Evolutionary conservation across 1,284 basidiomycete species (phyloP).

Genomic region (Cryptococcus wingfieldii): DNA sequence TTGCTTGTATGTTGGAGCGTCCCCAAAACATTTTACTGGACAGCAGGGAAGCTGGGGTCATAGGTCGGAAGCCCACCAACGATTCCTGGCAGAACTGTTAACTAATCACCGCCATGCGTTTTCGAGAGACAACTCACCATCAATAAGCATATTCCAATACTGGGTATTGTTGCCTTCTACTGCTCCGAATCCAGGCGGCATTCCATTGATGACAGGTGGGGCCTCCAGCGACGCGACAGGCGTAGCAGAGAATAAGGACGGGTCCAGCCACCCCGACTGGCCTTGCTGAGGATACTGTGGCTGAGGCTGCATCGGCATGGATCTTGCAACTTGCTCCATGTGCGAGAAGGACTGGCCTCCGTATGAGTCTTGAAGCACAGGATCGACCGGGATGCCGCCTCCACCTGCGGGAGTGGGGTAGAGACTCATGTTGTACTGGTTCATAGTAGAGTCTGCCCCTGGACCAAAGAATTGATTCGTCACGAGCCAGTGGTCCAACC

Average conservation of each 20-base stretch:
- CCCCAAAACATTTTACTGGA: neutral
- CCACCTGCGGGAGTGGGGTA: neutral
- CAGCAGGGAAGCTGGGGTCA: conserved; percentile 6
- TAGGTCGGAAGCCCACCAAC: conserved; percentile 13
- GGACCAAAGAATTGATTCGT: conserved; percentile 28
- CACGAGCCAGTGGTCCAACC: conserved; percentile 34
- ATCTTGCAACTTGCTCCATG: neutral
- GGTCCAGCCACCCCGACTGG: conserved; percentile 15
- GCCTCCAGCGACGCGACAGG: neutral
- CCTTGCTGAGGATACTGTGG: neutral
- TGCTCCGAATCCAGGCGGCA: neutral
- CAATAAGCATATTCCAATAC: conserved; percentile 37
- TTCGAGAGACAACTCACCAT: conserved; percentile 23
- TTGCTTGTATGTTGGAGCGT: neutral
- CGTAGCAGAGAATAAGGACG: conserved; percentile 10
- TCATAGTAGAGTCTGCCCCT: conserved; percentile 16
- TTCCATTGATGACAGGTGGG: neutral
- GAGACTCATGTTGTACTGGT: neutral
- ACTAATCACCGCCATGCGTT: neutral
- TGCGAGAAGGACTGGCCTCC: neutral
- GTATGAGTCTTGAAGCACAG: neutral
- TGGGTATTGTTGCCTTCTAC: conserved; percentile 23
- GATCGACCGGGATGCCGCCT: too few species aligned
- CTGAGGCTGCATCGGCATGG: neutral
- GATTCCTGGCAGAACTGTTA: conserved; percentile 9